Base-by-base conservation (phyloP, 345 rosid genomes). In the Salix caprea region DNA sequence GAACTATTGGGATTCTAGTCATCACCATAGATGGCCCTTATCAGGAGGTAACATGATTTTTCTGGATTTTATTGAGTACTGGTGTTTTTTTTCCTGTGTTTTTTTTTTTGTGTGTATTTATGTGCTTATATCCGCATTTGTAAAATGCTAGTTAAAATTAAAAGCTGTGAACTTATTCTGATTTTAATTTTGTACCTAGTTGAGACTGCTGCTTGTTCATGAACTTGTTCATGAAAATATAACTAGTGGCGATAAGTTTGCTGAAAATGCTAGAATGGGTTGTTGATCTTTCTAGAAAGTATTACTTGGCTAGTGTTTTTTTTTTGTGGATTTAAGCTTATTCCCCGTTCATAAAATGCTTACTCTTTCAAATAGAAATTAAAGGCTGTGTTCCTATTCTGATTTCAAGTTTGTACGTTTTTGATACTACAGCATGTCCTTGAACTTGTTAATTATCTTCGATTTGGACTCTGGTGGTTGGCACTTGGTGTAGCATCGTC, bases 401-500 rank as follows among this genome's bases (percentile, higher is more conserved):
- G 54, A 28, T 13, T 3, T 21, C 64, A 28, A 19, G n/a, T 13
- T 12, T n/a, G 16, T 11, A 34, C 32, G 26, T 72, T 12, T 28
- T 50, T 75, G 67, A 72, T 84, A 67, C 67, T 69, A 72, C 91
- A 96, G 98, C 98, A 93, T 82, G 78, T 96, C 28, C 91, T 90
- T 69, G 97, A 96, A 85, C 80, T 93, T 37, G 80, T 86, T 62
- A 84, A 82, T 72, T 96, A 93, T 83, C 70, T 82, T 1, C 85
- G 81, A 68, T 93, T 83, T 88, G 91, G 92, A 71, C 83, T 94
- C 72, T 96, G 99, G 98, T 96, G 98, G 99, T 72, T 87, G 65
- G 89, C 94, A 52, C 98, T 96, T 79, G 99, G 99, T 65, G 97
- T 96, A 66, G 99, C 99, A 74, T 96, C 99, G 75, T 96, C 99